Evolutionary conservation across 768 basidiomycete genomes (phyloP).

Genomic region (Sistotremastrum niveocremeum): DNA sequence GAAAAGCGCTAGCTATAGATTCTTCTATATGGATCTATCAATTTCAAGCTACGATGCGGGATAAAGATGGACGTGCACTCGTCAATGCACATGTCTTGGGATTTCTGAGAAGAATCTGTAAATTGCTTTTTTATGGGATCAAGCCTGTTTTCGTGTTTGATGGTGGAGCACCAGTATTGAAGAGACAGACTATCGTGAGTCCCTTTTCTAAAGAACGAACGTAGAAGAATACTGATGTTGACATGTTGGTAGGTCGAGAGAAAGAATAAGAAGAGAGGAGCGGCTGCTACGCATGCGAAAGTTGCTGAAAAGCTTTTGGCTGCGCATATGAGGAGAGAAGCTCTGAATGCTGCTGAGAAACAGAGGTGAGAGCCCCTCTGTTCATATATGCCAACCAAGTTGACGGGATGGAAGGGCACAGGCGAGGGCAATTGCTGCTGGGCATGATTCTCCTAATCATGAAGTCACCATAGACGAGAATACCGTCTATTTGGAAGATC

Average conservation of each 20-base stretch:
- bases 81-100: conserved; percentile 92
- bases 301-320: conserved; percentile 87
- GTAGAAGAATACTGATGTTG: conserved; percentile 3
- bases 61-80: conserved; percentile 84
- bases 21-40: conserved; percentile 99
- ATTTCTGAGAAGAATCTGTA: conserved; percentile 80
- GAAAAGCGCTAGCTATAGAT: conserved; percentile 93
- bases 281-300: conserved; percentile 71
- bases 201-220: neutral
- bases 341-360: conserved; percentile 43
- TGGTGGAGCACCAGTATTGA: conserved; percentile 86
- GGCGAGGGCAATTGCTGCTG: conserved; percentile 33
- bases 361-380: conserved; percentile 19
- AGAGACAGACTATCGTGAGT: conserved; percentile 77
- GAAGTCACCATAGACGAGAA: conserved; percentile 47
- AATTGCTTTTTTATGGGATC: conserved; percentile 93
- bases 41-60: conserved; percentile 98
- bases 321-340: conserved; percentile 84
- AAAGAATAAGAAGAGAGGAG: conserved; percentile 83
- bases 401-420: conserved; percentile 14
- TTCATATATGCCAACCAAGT: neutral
- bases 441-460: conserved; percentile 10
- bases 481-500: conserved; percentile 82
- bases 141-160: conserved; percentile 99
- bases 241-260: conserved; percentile 51